Evolutionary conservation across 139 green algal genomes (phyloP).

Genomic region (Coelastrella sp.): DNA sequence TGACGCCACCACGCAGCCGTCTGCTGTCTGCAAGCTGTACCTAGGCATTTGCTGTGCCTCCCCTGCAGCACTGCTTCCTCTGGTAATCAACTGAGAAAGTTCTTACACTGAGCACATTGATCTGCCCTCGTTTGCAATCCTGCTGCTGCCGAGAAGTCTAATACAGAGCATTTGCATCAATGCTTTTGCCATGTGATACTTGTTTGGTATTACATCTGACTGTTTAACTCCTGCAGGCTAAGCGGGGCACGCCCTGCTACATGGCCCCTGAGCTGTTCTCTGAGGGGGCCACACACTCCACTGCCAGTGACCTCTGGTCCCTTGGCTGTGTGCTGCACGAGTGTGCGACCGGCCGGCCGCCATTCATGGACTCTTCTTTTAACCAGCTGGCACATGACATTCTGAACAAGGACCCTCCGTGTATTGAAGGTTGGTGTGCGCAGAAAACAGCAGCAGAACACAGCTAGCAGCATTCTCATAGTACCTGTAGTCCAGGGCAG

Average conservation of each 20-base stretch:
- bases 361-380: conserved; percentile 87
- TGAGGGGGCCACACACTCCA: conserved; percentile 84
- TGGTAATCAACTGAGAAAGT: too few relatives aligned
- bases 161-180: too few relatives aligned
- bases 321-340: conserved; percentile 97
- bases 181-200: neutral
- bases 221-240: conserved; percentile 63
- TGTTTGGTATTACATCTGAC: neutral
- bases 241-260: conserved; percentile 90
- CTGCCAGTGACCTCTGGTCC: conserved; percentile 90
- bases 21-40: too few relatives aligned
- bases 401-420: conserved; percentile 70
- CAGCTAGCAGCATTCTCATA: neutral
- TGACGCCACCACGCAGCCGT: neutral
- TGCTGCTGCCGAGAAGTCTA: too few relatives aligned
- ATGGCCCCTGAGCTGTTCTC: conserved; percentile 97
- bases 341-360: conserved; percentile 84
- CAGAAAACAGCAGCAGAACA: neutral
- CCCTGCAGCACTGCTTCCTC: too few relatives aligned
- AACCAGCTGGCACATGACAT: conserved; percentile 84
- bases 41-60: too few relatives aligned
- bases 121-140: too few relatives aligned
- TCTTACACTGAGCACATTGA: too few relatives aligned
- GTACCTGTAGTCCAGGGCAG: neutral
- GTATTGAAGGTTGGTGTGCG: conserved; percentile 51